Base-by-base conservation (phyloP, 257 asterid species). In the Solanum medicagineum region DNA sequence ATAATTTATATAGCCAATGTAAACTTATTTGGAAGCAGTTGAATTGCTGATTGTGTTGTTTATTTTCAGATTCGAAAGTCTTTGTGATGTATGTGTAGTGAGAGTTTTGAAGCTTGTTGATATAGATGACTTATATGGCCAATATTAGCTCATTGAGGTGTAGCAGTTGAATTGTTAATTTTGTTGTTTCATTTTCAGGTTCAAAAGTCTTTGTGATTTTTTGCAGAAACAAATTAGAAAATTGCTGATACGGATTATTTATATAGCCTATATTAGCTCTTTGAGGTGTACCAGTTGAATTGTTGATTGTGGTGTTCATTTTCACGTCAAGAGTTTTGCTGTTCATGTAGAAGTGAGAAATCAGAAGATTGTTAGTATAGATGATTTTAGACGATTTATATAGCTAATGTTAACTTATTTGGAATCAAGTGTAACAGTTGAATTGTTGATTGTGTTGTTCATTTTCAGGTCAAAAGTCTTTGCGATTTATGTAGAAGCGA, bases 401-500 rank as follows among this genome's bases (percentile, higher is more conserved):
- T 68, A 7, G 74, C 7, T 16, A 26, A 6, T 2, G 81, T 70
- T 26, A 24, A 7, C 71, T 84, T 49, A 59, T 68, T 71, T n/a
- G 45, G 10, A 10, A 70, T 70, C 42, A 54, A 42, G 80, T 22
- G 8, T 75, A 75, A 24, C n/a, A 51, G 45, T 77, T 51, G 82
- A 14, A 49, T 51, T 15, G 42, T 77, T 36, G 79, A 14, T 79
- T 84, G 5, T 54, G 84, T 80, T 42, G 70, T 66, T 17, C 81
- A 53, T 32, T 80, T 86, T 68, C 89, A 95, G 99, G 97, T 93
- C 88, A 96, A 85, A 75, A 89, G 90, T 88, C 88, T 96, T 20
- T 89, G 89, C 71, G 93, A 93, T 74, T 90, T 96, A 85, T 94
- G 99, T 89, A 94, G 87, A 89, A 84, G 87, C 83, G 95, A 93